These are phyloP conservation scores for Begonia masoniana DNA, from an alignment of 306 rosid genomes.

Conservation along the genomic window DNA sequence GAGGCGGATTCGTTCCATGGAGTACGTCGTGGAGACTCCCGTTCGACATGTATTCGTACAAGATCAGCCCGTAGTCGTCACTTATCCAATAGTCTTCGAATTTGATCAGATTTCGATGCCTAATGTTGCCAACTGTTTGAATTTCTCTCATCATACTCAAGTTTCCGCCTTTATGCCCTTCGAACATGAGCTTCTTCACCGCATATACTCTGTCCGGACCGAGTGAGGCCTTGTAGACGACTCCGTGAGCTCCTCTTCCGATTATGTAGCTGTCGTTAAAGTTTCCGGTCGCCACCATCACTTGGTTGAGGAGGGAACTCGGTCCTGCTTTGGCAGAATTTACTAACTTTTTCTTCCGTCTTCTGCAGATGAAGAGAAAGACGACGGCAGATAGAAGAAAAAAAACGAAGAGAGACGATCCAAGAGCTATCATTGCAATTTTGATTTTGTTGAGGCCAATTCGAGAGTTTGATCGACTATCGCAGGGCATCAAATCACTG, in stretches of 20 bases:
- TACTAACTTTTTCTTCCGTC: constrained; percentile 18
- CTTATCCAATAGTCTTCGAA: constrained; percentile 52
- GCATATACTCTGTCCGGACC: constrained; percentile 38
- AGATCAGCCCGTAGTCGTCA: constrained; percentile 48
- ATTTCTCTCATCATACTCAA: constrained; percentile 58
- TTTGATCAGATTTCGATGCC: constrained; percentile 65
- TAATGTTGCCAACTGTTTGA: constrained; percentile 42
- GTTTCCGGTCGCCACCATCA: constrained; percentile 52
- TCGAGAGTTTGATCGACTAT: constrained; percentile 13
- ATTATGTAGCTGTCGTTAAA: constrained; percentile 42
- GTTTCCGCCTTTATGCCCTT: constrained; percentile 27
- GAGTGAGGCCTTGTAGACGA: constrained; percentile 53
- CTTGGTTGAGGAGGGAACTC: constrained; percentile 31
- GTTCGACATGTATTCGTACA: constrained; percentile 64
- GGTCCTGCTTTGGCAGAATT: constrained; percentile 25
- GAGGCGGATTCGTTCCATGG: constrained; percentile 38
- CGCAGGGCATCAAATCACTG: constrained; percentile 33
- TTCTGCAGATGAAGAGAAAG: constrained; percentile 15
- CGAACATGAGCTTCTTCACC: constrained; percentile 50
- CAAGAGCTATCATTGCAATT: constrained; percentile 44
- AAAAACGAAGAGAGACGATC: constrained; percentile 28
- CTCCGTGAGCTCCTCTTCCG: constrained; percentile 90
- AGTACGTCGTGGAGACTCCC: constrained; percentile 79
- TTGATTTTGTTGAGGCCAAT: constrained; percentile 24
- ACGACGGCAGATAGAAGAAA: constrained; percentile 28